These are phyloP conservation scores for Trichophyton schoenleinii DNA, from an alignment of 2,329 filamentous ascomycete genomes.

Conservation along the genomic window DNA sequence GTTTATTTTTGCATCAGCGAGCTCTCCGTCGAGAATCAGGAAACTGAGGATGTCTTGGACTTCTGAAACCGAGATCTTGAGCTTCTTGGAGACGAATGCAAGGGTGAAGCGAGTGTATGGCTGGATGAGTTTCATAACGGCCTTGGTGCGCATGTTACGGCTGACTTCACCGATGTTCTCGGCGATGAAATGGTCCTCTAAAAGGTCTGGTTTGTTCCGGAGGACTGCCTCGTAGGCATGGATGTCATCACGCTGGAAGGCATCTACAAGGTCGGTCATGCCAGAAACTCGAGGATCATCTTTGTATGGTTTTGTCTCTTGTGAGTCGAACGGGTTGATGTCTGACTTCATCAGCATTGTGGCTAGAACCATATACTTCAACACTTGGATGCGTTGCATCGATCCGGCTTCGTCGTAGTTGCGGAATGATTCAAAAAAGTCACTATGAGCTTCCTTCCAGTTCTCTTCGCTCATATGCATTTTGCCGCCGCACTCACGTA, in stretches of 20 bases:
- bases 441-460: slow-evolving; percentile 91
- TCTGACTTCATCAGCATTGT: slow-evolving; percentile 98
- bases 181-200: slow-evolving; percentile 88
- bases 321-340: slow-evolving; percentile 97
- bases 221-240: slow-evolving; percentile 81
- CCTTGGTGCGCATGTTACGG: slow-evolving; percentile 94
- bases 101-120: slow-evolving; percentile 90
- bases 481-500: slow-evolving; percentile 95
- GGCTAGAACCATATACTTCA: slow-evolving; percentile 90
- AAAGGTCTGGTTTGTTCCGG: slow-evolving; percentile 73
- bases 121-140: slow-evolving; percentile 80
- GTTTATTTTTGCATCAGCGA: slow-evolving; percentile 69
- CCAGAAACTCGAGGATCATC: slow-evolving; percentile 87
- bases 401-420: slow-evolving; percentile 98
- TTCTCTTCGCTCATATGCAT: slow-evolving; percentile 99
- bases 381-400: slow-evolving; percentile 86
- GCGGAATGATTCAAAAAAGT: slow-evolving; percentile 97
- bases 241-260: slow-evolving; percentile 91
- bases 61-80: slow-evolving; percentile 73
- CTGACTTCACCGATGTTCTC: slow-evolving; percentile 99
- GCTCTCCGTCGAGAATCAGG: slow-evolving; percentile 78
- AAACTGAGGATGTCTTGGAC: slow-evolving; percentile 94
- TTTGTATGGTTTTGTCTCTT: slow-evolving; percentile 97
- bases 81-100: slow-evolving; percentile 71
- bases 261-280: slow-evolving; percentile 94